Evolutionary conservation across 352 stramenopile genomes (phyloP), one percentile per base, ranked within the genome.

Genomic region (Paralagenidium karlingii): DNA sequence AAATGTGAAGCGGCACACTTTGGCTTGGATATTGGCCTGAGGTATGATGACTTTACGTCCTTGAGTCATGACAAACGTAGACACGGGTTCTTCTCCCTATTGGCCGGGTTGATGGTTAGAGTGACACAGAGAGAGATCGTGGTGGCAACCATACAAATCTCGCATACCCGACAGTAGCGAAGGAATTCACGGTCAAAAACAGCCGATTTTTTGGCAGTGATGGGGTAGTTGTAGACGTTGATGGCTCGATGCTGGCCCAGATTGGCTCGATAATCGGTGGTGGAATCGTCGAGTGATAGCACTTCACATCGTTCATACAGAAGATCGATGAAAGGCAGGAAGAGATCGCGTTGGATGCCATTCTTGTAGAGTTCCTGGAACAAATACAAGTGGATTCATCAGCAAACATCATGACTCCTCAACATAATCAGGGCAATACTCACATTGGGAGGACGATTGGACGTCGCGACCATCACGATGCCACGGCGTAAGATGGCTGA

Each of bases 401-500:
- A n/a, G n/a, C n/a, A n/a, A n/a, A n/a, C n/a, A n/a, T n/a, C n/a
- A n/a, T n/a, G n/a, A n/a, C n/a, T n/a, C n/a, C n/a, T n/a, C n/a
- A n/a, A n/a, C n/a, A n/a, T n/a, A n/a, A n/a, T n/a, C n/a, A n/a
- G n/a, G n/a, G n/a, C n/a, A n/a, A n/a, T n/a, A 31, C 33, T 12
- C 46, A 60, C 52, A 21, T 53, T 59, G 0, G 94, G 94, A 45
- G 82, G 81, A 42, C 88, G 71, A 60, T 99, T 98, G 21, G 86
- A 97, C 2, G 95, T 99, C 8, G 95, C 89, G 20, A 98, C 91
- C 48, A 99, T 81, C 2, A 98, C 86, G 19, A 96, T 88, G 21
- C 92, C 94, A 19, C 67, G 49, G 10, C 65, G 60, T 20, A 95
- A 92, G n/a, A 98, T 47, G 7, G 78, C 70, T 9, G 68, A 77